Percentiles rank a stretch among this genome's conserved stretches.
phyloP scores from a whole-genome alignment of 768 basidiomycete genomes.

The Hebeloma cylindrosporum region DNA sequence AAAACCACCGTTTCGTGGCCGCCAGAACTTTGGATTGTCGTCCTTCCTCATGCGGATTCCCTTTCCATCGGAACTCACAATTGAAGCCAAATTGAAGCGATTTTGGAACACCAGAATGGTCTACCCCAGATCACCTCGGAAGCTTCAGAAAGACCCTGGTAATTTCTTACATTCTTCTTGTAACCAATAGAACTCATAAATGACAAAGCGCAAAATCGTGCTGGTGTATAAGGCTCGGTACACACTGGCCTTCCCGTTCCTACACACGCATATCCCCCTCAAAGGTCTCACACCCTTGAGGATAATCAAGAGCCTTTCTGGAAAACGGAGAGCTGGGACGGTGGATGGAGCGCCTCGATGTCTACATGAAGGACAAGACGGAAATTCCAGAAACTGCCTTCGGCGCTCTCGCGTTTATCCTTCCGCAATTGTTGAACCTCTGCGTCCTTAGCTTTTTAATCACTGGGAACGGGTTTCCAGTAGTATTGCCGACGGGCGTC shows the following conservation, averaged over 20 bases:
- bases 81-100: too few species aligned
- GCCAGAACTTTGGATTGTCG: constrained; percentile 28
- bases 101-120: constrained; percentile 6
- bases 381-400: not conserved
- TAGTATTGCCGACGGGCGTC: constrained; percentile 2
- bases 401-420: constrained; percentile 12
- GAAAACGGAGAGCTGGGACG: constrained; percentile 11
- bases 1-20: constrained; percentile 14
- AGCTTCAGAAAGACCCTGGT: constrained; percentile 24
- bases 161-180: constrained; percentile 1
- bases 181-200: constrained; percentile 4
- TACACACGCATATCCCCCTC: constrained; percentile 23
- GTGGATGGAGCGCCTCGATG: constrained; percentile 27
- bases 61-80: constrained; percentile 20
- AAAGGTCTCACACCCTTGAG: constrained; percentile 13
- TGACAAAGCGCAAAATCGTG: constrained; percentile 18
- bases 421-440: constrained; percentile 20
- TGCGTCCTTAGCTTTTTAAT: constrained; percentile 20
- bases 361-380: constrained; percentile 13
- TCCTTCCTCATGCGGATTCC: constrained; percentile 25
- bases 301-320: constrained; percentile 4
- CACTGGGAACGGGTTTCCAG: constrained; percentile 6
- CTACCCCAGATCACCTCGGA: constrained; percentile 14
- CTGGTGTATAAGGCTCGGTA: constrained; percentile 25
- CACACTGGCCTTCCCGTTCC: constrained; percentile 17